phyloP scores from a whole-genome alignment of 2,329 filamentous ascomycete species.

The Claviceps digitariae region DNA sequence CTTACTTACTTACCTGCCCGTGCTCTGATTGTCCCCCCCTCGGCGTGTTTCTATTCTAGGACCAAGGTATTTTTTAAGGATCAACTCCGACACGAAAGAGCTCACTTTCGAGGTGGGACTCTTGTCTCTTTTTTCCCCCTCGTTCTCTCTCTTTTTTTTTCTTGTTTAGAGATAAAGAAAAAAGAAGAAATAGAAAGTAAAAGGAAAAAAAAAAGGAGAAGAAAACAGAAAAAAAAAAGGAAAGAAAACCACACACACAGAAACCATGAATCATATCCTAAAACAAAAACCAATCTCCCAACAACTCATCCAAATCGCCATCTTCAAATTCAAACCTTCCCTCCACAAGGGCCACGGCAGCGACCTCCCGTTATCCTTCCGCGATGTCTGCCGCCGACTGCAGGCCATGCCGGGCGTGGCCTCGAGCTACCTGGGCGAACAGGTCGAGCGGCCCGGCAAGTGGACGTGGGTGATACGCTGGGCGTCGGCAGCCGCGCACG shows the following conservation, averaged over 20 bases:
- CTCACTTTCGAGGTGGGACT: too few relatives aligned
- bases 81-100: too few relatives aligned
- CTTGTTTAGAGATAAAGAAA: too few relatives aligned
- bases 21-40: too few relatives aligned
- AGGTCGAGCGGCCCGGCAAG: constrained; percentile 19
- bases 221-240: not conserved
- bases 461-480: constrained; percentile 22
- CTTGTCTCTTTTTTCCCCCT: too few relatives aligned
- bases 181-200: not conserved
- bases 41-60: too few relatives aligned
- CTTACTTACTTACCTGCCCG: too few relatives aligned
- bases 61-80: too few relatives aligned
- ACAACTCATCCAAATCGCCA: constrained; percentile 17
- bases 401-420: constrained; percentile 19
- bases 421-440: constrained; percentile 21
- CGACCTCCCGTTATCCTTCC: constrained; percentile 7
- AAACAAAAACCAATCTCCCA: constrained; percentile 14
- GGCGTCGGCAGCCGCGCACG: constrained; percentile 19
- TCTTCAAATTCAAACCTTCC: constrained; percentile 19
- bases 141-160: too few relatives aligned
- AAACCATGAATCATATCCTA: constrained; percentile 7
- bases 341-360: constrained; percentile 12
- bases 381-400: constrained; percentile 15
- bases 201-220: not conserved
- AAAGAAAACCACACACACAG: not conserved